Conservation (phyloP, 1,284 basidiomycete species). For the Sparassis latifolia region DNA sequence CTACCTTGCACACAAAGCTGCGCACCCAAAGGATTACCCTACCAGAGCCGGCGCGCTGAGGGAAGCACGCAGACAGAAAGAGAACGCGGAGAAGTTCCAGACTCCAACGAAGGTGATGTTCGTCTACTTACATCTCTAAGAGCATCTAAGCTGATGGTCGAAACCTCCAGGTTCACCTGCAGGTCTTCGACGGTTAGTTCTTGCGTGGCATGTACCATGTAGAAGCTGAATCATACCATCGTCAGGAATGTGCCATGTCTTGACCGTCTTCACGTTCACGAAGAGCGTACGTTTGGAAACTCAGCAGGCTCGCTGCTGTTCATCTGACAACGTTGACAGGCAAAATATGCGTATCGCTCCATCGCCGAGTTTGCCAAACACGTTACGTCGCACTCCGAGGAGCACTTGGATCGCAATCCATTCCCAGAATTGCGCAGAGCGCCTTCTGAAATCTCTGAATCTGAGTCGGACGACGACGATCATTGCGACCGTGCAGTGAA, state of each 20-base stretch:
- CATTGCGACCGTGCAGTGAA: neutral
- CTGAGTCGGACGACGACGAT: constrained; percentile 14
- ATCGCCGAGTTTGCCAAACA: constrained; percentile 52
- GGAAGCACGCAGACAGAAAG: constrained; percentile 41
- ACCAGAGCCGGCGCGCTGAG: constrained; percentile 49
- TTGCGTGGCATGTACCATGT: neutral
- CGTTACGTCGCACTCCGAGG: constrained; percentile 33
- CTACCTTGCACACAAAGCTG: constrained; percentile 79
- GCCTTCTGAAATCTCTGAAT: constrained; percentile 21
- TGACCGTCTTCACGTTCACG: constrained; percentile 70
- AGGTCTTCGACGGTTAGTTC: constrained; percentile 51
- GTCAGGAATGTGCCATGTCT: constrained; percentile 60
- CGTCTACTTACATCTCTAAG: neutral
- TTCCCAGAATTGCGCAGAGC: constrained; percentile 40
- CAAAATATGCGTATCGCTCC: constrained; percentile 50
- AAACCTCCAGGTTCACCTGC: constrained; percentile 58
- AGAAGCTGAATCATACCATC: neutral
- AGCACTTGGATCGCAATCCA: constrained; percentile 33
- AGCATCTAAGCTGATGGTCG: neutral
- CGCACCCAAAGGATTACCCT: constrained; percentile 68
- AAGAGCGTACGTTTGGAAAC: constrained; percentile 35
- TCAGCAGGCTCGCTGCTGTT: neutral
- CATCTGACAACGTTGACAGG: constrained; percentile 25
- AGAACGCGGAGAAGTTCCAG: constrained; percentile 48
- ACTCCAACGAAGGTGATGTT: constrained; percentile 58